A percentile compares a stretch with the other conserved stretches of the same genome.
Evolutionary conservation across 495 filamentous ascomycete species (phyloP).

Genomic region (Penicillium fimorum): DNA sequence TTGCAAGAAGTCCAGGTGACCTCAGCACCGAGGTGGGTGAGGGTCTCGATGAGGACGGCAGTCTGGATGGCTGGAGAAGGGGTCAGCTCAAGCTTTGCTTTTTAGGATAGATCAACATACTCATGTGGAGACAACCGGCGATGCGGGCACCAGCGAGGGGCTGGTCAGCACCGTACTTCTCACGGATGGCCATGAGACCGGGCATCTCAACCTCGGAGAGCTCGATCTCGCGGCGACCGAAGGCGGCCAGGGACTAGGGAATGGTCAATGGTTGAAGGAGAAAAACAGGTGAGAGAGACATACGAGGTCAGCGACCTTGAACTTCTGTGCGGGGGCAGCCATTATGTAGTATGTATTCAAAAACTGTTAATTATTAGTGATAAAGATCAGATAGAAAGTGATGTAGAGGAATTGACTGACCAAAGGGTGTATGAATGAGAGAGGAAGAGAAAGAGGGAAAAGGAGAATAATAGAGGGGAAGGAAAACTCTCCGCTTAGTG

Average conservation of each 20-base stretch:
- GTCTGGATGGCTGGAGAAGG: conserved; percentile 80
- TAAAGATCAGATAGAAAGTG: conserved; percentile 1
- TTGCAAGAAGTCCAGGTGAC: conserved; percentile 97
- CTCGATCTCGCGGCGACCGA: conserved; percentile 98
- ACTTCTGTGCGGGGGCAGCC: conserved; percentile 81
- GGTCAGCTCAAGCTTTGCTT: conserved; percentile 15
- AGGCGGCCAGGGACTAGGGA: conserved; percentile 79
- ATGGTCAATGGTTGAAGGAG: conserved; percentile 22
- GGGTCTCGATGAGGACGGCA: conserved; percentile 97
- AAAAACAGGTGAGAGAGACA: conserved; percentile 24
- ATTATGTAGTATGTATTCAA: conserved; percentile 30
- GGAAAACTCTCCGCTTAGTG: conserved; percentile 23
- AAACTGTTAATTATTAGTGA: conserved; percentile 16
- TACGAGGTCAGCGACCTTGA: conserved; percentile 97
- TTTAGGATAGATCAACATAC: conserved; percentile 43
- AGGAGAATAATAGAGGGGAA: conserved; percentile 19
- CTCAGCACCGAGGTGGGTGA: conserved; percentile 90
- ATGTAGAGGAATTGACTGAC: conserved; percentile 6
- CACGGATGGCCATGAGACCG: conserved; percentile 91
- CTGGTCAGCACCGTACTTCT: conserved; percentile 89
- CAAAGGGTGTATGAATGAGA: conserved; percentile 10
- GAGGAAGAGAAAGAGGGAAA: conserved; percentile 19
- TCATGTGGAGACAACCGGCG: conserved; percentile 99
- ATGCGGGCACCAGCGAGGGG: conserved; percentile 88
- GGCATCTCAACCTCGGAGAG: conserved; percentile 98